Evolutionary conservation across 805 yeast species (phyloP).

Genomic region (Monosporozyma solicola): DNA sequence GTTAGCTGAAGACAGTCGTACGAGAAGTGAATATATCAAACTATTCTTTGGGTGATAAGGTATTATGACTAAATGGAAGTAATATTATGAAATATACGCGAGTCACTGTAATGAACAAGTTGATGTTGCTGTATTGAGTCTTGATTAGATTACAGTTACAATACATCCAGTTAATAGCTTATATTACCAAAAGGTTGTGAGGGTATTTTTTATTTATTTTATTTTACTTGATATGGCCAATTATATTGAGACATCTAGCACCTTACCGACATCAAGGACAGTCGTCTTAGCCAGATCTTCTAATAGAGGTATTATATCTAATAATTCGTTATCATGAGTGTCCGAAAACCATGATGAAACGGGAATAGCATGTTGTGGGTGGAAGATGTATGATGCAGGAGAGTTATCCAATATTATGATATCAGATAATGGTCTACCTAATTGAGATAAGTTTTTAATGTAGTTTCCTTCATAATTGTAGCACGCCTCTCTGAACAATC

Average conservation of each 20-base stretch:
- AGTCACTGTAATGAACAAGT: neutral
- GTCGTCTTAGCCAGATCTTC: slow-evolving; percentile 66
- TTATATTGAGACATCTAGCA: slow-evolving; percentile 59
- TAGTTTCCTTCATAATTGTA: slow-evolving; percentile 90
- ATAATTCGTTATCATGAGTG: slow-evolving; percentile 89
- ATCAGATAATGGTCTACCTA: slow-evolving; percentile 85
- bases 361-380: slow-evolving; percentile 96
- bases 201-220: neutral
- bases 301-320: slow-evolving; percentile 83
- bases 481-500: slow-evolving; percentile 91
- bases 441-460: slow-evolving; percentile 85
- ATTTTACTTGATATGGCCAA: neutral
- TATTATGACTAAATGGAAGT: neutral
- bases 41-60: neutral
- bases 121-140: neutral
- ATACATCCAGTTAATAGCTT: neutral
- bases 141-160: neutral
- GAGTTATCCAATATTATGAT: slow-evolving; percentile 91
- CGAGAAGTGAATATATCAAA: neutral
- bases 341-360: slow-evolving; percentile 98
- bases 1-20: neutral
- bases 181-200: neutral
- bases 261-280: slow-evolving; percentile 79
- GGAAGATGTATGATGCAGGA: slow-evolving; percentile 96
- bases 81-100: neutral